Evolutionary conservation across 495 filamentous ascomycete species (phyloP).

Genomic region (Staphylotrichum longicolle): DNA sequence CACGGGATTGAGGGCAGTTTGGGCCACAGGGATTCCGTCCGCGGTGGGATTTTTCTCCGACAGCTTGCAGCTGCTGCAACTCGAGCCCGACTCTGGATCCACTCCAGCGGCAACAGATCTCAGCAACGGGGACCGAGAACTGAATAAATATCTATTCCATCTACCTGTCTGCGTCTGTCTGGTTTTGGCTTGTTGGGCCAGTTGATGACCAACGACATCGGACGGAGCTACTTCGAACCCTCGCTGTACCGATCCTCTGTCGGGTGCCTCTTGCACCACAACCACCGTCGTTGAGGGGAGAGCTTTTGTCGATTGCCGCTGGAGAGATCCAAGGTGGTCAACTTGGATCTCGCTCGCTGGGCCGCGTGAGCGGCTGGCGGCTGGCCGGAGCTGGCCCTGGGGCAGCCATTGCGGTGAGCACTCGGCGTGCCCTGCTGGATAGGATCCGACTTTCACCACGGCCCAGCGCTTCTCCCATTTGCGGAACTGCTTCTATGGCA

Average conservation of each 20-base stretch:
- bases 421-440: slow-evolving; percentile 14
- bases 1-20: too few relatives aligned
- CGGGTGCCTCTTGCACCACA: slow-evolving; percentile 29
- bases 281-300: slow-evolving; percentile 31
- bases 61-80: too few relatives aligned
- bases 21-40: too few relatives aligned
- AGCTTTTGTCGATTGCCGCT: slow-evolving; percentile 18
- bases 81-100: too few relatives aligned
- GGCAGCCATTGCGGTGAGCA: slow-evolving; percentile 5
- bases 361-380: slow-evolving; percentile 3
- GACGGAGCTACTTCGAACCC: slow-evolving; percentile 17
- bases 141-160: neutral
- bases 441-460: slow-evolving; percentile 2
- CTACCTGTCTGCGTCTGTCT: slow-evolving; percentile 13
- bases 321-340: slow-evolving; percentile 16
- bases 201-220: slow-evolving; percentile 32
- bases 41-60: too few relatives aligned
- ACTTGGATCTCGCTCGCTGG: slow-evolving; percentile 15
- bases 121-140: too few relatives aligned
- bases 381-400: neutral
- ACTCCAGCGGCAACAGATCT: neutral
- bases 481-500: slow-evolving; percentile 5
- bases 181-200: slow-evolving; percentile 27
- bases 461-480: slow-evolving; percentile 24
- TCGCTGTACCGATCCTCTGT: slow-evolving; percentile 17